Base-by-base conservation (phyloP, 2,329 filamentous ascomycete species). In the Cladophialophora psammophila region DNA sequence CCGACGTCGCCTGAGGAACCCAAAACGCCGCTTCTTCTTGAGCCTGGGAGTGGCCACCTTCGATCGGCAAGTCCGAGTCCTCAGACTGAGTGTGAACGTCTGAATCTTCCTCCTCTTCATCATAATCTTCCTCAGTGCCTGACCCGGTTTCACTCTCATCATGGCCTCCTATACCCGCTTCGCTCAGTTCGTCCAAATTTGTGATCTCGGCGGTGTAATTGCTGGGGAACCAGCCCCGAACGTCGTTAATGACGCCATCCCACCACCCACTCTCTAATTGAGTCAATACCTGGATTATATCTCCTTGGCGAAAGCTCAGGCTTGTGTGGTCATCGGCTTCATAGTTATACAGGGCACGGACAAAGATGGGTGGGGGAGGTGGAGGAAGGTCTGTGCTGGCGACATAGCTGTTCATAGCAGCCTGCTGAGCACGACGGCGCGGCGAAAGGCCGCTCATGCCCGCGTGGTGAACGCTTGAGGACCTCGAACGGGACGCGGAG, bases 261-360 rank as follows among this genome's bases (percentile, higher is more conserved):
- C 95, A 99, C 95, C 95, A 99, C 64, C 95, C 95, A 75, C 94
- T 98, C 80, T 99, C 95, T 65, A 98, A 86, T 81, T 97, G 94
- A 61, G 95, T 99, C 75, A 99, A 94, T 74, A 99, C 95, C 81
- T 98, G 94, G 75, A 99, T 99, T 73, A 98, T 89, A 81, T 99
- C 95, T 76, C 95, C 95, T 79, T 96, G 91, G 75, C 93, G 92
- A 80, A 99, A 99, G 81, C 94, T 98, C 77, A 99, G 83, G 82
- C 94, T 97, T 56, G 94, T 98, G 75, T 93, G 90, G 80, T 99
- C 95, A 81, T 99, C 94, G 76, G 95, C 93, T 77, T 97, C 93
- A 83, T 98, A 99, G 83, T 97, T 93, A 84, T 98, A 99, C 71
- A 98, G 87, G 55, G 95, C 95, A 76, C 93, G 91, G 76, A 99